These are phyloP conservation scores for Orbilia oligospora DNA, from an alignment of 2,329 filamentous ascomycete species.

Conservation along the genomic window DNA sequence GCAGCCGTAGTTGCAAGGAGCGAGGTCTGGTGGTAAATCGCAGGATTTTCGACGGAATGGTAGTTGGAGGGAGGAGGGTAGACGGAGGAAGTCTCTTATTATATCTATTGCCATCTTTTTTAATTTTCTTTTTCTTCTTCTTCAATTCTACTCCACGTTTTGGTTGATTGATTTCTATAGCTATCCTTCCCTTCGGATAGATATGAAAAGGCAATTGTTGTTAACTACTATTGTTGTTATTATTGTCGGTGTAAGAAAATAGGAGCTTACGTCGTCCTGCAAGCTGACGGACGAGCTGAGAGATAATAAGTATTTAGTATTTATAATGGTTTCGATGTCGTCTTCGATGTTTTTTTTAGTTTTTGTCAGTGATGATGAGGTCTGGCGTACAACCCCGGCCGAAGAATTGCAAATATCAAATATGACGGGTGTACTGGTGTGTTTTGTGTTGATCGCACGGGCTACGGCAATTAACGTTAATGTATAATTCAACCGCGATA, in stretches of 20 bases:
- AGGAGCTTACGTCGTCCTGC: conserved; percentile 35
- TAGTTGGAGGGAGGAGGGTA: conserved; percentile 32
- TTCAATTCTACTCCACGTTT: neutral
- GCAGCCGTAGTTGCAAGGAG: conserved; percentile 52
- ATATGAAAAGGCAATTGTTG: neutral
- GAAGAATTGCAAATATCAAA: conserved; percentile 7
- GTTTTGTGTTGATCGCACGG: conserved; percentile 7
- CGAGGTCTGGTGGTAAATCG: conserved; percentile 57
- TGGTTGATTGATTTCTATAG: too few species aligned
- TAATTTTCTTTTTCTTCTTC: neutral
- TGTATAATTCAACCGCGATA: neutral
- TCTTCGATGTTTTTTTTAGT: neutral
- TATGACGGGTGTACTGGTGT: too few species aligned
- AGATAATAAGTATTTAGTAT: conserved; percentile 10
- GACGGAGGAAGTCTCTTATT: conserved; percentile 52
- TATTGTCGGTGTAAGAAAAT: neutral
- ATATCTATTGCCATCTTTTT: conserved; percentile 39
- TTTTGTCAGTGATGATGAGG: neutral
- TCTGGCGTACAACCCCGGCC: neutral
- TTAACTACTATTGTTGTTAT: neutral
- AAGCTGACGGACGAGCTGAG: neutral
- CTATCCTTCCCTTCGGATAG: neutral
- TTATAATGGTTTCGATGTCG: conserved; percentile 30
- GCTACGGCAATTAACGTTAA: conserved; percentile 18
- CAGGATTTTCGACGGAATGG: conserved; percentile 47